A percentile compares a stretch with the other conserved stretches of the same genome.
Conservation (phyloP, 2,329 filamentous ascomycete genomes). For the Elsinoe australis region DNA sequence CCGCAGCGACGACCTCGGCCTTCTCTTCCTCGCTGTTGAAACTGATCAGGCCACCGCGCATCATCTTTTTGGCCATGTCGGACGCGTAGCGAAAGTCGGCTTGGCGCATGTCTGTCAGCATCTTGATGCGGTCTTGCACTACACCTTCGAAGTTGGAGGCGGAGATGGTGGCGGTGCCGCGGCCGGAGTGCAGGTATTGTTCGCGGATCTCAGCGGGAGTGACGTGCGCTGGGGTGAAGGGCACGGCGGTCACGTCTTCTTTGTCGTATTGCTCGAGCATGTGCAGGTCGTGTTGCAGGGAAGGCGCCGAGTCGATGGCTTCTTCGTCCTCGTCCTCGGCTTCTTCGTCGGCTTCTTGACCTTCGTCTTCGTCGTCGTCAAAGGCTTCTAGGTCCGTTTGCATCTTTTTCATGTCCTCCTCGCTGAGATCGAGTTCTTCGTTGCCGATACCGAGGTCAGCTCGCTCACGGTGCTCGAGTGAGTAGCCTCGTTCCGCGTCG, state of each 20-base stretch:
- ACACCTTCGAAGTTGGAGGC: constrained; percentile 24
- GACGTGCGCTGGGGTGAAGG: constrained; percentile 17
- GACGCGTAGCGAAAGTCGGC: constrained; percentile 20
- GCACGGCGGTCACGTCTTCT: constrained; percentile 19
- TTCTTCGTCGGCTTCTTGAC: too few species aligned
- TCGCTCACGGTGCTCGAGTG: too few species aligned
- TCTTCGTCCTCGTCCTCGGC: constrained; percentile 17
- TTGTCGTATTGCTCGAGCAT: constrained; percentile 21
- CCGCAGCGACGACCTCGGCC: constrained; percentile 18
- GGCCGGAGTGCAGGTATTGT: constrained; percentile 21
- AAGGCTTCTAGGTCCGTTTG: too few species aligned
- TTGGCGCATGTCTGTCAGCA: constrained; percentile 21
- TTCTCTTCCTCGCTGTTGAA: constrained; percentile 22
- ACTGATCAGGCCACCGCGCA: constrained; percentile 21
- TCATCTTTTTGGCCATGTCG: constrained; percentile 22
- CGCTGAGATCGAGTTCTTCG: too few species aligned
- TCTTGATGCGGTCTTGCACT: constrained; percentile 24
- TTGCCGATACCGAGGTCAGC: too few species aligned
- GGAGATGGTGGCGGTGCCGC: constrained; percentile 24
- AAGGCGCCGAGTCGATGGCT: constrained; percentile 8
- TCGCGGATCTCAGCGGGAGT: too few species aligned
- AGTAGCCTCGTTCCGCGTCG: neutral
- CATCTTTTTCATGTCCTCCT: too few species aligned
- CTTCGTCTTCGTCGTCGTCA: too few species aligned
- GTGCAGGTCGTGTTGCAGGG: constrained; percentile 20